Conservation (phyloP, 345 rosid genomes). For the Lenwebbia sp. region DNA sequence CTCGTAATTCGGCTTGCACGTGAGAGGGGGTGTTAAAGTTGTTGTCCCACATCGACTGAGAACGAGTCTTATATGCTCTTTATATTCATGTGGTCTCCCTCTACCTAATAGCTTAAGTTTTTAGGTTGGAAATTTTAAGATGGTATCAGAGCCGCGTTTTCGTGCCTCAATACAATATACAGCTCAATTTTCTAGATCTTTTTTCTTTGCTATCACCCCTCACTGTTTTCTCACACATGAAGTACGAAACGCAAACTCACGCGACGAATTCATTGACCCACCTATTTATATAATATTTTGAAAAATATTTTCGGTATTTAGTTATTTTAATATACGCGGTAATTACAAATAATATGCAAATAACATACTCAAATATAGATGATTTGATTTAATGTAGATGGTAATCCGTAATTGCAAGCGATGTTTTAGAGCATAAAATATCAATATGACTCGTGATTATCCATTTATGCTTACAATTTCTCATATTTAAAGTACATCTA, state of each 20-base stretch:
- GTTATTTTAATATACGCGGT: not conserved
- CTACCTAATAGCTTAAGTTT: too few species aligned
- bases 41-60: too few species aligned
- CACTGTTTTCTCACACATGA: not conserved
- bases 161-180: too few species aligned
- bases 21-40: too few species aligned
- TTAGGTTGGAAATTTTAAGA: too few species aligned
- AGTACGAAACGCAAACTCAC: not conserved
- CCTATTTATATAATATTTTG: not conserved
- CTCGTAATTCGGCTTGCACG: too few species aligned
- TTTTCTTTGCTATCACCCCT: too few species aligned
- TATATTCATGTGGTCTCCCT: too few species aligned
- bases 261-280: not conserved
- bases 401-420: not conserved
- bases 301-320: not conserved
- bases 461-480: not conserved
- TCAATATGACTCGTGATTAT: not conserved
- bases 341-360: not conserved
- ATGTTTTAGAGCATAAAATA: not conserved
- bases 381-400: not conserved
- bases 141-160: too few species aligned
- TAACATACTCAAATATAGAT: not conserved
- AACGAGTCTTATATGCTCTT: too few species aligned
- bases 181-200: too few species aligned
- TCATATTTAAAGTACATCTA: not conserved